Conservation (phyloP, 2,329 filamentous ascomycete species). For the Trichothecium sympodiale region DNA sequence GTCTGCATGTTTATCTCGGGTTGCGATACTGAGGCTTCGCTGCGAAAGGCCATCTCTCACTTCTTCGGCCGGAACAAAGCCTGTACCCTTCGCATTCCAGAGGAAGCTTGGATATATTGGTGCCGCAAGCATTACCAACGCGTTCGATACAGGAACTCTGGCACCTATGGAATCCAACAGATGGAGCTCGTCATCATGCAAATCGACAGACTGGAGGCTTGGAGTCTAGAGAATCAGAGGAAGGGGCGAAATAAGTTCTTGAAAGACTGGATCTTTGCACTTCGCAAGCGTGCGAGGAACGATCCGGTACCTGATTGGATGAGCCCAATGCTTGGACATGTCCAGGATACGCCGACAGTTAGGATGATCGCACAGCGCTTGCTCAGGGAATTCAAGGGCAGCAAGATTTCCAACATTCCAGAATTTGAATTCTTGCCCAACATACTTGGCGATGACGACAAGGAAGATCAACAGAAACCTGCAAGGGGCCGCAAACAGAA, state of each 20-base stretch:
- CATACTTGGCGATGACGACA: slow-evolving; percentile 28
- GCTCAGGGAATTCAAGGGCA: slow-evolving; percentile 26
- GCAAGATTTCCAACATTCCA: slow-evolving; percentile 34
- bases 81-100: slow-evolving; percentile 59
- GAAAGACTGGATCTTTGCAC: slow-evolving; percentile 45
- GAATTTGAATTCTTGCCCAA: slow-evolving; percentile 50
- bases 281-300: slow-evolving; percentile 47
- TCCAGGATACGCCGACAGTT: too few species aligned
- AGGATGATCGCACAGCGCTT: too few species aligned
- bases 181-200: slow-evolving; percentile 53
- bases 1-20: neutral
- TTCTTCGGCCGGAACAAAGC: slow-evolving; percentile 76
- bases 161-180: slow-evolving; percentile 50
- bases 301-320: too few species aligned
- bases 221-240: slow-evolving; percentile 41
- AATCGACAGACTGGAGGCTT: slow-evolving; percentile 49
- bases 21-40: slow-evolving; percentile 1
- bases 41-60: slow-evolving; percentile 69
- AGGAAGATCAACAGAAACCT: neutral
- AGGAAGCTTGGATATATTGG: slow-evolving; percentile 61
- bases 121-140: slow-evolving; percentile 81
- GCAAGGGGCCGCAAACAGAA: too few species aligned
- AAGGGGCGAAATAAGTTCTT: slow-evolving; percentile 19
- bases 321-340: too few species aligned
- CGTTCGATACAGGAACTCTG: slow-evolving; percentile 54